Base-by-base conservation (phyloP, 495 filamentous ascomycete genomes). In the Penicillium cosmopolitanum region DNA sequence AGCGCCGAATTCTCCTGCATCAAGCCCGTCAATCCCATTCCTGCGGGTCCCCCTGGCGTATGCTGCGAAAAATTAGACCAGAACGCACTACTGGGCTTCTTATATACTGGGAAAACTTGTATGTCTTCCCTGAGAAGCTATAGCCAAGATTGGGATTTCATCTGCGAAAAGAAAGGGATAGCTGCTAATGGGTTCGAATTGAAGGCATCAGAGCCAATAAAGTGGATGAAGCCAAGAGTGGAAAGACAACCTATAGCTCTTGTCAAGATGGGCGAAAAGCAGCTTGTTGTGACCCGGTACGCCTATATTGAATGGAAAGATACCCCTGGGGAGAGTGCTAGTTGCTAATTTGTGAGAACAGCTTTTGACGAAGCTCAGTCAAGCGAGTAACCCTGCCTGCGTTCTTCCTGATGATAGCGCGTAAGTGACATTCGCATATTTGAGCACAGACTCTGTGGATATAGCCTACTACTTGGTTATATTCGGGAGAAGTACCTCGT, bases 1-100 rank as follows among this genome's bases (percentile, higher is more conserved):
- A 44, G 35, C 13, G 33, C 50, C 16, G 34, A 58, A 18, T 63
- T 63, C 47, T 38, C 55, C 35, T 63, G 60, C 18, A 58, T 58
- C 46, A 58, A 63, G 25, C 60, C 60, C 7, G 60, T 63, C 44
- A 63, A 63, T 38, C 60, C 55, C 9, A 55, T 63, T 34, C 60
- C 50, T 10, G 60, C 60, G 4, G 55, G 60, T 1, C 55, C 51
- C 28, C 60, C 60, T 3, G 60, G 60, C 35, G 19, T 58, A 5
- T 63, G 60, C 36, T 63, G 60, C 28, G 18, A 58, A 36, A 19
- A 55, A n/a, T 43, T 63, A 16, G 19, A 51, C 28, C 28, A 55
- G 15, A 51, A 36, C 25, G 51, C 51, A 7, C 19, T 63, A 1
- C 21, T 63, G 10, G 31, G 8, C 3, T 63, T 63, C 13, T 3